A percentile compares a stretch with the other conserved stretches of the same genome.
These are phyloP conservation scores for Aspergillus fumigatus DNA, from an alignment of 2,329 filamentous ascomycete species.

Conservation along the genomic window DNA sequence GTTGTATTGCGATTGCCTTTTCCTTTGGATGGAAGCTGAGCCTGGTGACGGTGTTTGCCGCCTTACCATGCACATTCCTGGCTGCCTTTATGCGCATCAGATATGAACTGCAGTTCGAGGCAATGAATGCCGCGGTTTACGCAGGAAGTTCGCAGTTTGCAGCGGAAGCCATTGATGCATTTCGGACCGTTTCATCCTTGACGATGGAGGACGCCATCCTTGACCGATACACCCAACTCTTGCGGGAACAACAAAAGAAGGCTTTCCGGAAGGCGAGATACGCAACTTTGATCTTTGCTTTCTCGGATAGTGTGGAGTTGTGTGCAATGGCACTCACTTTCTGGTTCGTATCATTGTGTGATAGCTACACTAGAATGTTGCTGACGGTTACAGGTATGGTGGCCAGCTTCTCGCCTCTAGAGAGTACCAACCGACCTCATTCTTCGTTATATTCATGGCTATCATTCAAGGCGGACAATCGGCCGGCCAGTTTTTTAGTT, in stretches of 20 bases:
- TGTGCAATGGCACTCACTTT: conserved; percentile 59
- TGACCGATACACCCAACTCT: conserved; percentile 55
- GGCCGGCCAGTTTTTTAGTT: conserved; percentile 63
- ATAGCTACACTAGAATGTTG: neutral
- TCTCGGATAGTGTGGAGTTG: conserved; percentile 63
- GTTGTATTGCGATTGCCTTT: conserved; percentile 63
- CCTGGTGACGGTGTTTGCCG: conserved; percentile 60
- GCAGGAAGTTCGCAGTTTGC: conserved; percentile 69
- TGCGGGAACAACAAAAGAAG: conserved; percentile 54
- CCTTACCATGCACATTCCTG: conserved; percentile 47
- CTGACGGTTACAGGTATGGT: conserved; percentile 53
- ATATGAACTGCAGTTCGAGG: conserved; percentile 65
- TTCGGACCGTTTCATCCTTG: conserved; percentile 66
- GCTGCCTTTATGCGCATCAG: conserved; percentile 51
- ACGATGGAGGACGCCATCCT: conserved; percentile 65
- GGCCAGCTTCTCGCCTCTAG: conserved; percentile 52
- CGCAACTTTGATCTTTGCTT: conserved; percentile 62
- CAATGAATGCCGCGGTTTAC: conserved; percentile 65
- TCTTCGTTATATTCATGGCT: conserved; percentile 60
- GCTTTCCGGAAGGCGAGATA: conserved; percentile 60
- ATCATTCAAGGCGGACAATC: conserved; percentile 64
- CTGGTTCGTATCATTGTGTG: conserved; percentile 39
- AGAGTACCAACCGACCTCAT: conserved; percentile 46
- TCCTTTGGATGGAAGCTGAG: conserved; percentile 73
- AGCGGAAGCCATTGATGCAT: conserved; percentile 68